Conservation (phyloP, 306 rosid genomes). For the Quercus aquifolioides region DNA sequence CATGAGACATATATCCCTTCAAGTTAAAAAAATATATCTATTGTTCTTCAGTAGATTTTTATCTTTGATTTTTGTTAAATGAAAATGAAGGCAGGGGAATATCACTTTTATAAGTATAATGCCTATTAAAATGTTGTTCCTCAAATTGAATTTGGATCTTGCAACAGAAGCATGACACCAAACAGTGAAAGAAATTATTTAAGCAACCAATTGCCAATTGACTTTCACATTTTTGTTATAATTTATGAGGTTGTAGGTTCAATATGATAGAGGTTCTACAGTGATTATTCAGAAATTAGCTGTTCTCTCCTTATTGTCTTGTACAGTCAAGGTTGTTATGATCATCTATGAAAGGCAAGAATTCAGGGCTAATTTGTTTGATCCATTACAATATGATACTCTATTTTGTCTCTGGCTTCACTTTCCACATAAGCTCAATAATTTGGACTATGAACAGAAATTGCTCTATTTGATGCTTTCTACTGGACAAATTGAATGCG, state of each 20-base stretch:
- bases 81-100: too few species aligned
- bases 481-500: too few species aligned
- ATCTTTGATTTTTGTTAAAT: too few species aligned
- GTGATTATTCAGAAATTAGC: background rate
- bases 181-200: too few species aligned
- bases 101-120: too few species aligned
- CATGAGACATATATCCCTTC: background rate
- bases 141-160: too few species aligned
- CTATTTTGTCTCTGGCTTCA: background rate
- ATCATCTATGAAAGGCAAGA: background rate
- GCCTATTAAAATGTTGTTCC: too few species aligned
- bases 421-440: background rate
- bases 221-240: background rate
- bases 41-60: too few species aligned
- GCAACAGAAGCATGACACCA: too few species aligned
- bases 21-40: background rate
- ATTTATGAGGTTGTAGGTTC: background rate
- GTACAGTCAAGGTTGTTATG: background rate
- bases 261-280: background rate
- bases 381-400: background rate
- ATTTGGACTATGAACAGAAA: background rate
- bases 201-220: too few species aligned
- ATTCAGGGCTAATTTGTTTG: background rate
- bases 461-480: background rate
- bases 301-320: background rate